Evolutionary conservation across 2,329 filamentous ascomycete species (phyloP).

Genomic region (Talaromyces albobiverticillius): DNA sequence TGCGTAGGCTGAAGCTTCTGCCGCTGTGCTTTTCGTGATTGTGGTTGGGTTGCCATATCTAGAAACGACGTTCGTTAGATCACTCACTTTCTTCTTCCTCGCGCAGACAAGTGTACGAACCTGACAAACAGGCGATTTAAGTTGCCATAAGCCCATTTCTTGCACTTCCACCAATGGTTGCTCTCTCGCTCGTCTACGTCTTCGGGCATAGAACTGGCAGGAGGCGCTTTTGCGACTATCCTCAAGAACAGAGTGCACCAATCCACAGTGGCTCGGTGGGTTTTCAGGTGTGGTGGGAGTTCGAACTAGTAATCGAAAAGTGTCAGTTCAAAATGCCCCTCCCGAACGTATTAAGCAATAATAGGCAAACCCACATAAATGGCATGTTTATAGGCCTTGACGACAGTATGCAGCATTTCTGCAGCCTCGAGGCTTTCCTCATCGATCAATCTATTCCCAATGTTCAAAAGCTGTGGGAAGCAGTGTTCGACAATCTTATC

Average conservation of each 20-base stretch:
- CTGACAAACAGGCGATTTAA: slow-evolving; percentile 92
- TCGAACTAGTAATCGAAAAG: slow-evolving; percentile 64
- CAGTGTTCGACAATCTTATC: slow-evolving; percentile 90
- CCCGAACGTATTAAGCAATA: slow-evolving; percentile 13
- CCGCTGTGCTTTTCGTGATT: slow-evolving; percentile 68
- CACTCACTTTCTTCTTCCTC: not conserved
- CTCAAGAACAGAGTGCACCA: slow-evolving; percentile 96
- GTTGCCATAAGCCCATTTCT: slow-evolving; percentile 99
- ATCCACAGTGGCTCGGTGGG: slow-evolving; percentile 79
- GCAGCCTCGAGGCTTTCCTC: slow-evolving; percentile 92
- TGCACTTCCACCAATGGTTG: slow-evolving; percentile 99
- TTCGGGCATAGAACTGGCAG: slow-evolving; percentile 73
- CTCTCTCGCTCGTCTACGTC: slow-evolving; percentile 81
- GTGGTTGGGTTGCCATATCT: slow-evolving; percentile 87
- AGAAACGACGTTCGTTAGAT: not conserved
- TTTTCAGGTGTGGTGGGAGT: slow-evolving; percentile 71
- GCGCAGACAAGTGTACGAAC: slow-evolving; percentile 46
- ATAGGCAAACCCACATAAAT: slow-evolving; percentile 71
- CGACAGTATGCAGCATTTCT: slow-evolving; percentile 90
- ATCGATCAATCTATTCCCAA: slow-evolving; percentile 83
- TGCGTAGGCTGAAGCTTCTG: slow-evolving; percentile 76
- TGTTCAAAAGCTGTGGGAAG: slow-evolving; percentile 81
- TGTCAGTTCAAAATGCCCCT: slow-evolving; percentile 26
- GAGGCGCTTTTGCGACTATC: slow-evolving; percentile 81
- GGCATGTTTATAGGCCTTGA: slow-evolving; percentile 98